These are phyloP conservation scores for Cercophora newfieldiana DNA, from an alignment of 495 filamentous ascomycete species.

Conservation along the genomic window DNA sequence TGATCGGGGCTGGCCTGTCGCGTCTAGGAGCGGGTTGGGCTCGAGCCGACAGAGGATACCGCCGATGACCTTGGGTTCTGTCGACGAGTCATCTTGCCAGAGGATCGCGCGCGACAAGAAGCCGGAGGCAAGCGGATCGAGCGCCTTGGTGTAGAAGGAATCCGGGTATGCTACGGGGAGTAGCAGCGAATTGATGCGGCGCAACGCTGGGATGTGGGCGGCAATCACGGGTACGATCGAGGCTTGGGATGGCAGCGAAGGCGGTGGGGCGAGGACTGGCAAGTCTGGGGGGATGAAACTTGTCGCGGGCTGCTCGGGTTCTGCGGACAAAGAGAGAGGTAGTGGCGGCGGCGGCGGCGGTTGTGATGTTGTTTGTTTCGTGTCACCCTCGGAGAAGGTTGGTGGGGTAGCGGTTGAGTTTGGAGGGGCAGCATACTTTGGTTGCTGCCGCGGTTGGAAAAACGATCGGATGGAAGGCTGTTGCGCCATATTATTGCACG, in stretches of 20 bases:
- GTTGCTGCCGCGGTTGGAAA: constrained; percentile 31
- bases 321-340: constrained; percentile 17
- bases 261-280: constrained; percentile 29
- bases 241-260: constrained; percentile 47
- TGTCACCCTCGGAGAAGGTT: constrained; percentile 2
- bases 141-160: constrained; percentile 77
- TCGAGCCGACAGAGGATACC: constrained; percentile 84
- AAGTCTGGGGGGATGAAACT: constrained; percentile 40
- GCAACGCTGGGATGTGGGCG: constrained; percentile 69
- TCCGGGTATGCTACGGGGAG: constrained; percentile 87
- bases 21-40: constrained; percentile 32
- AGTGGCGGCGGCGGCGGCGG: constrained; percentile 24
- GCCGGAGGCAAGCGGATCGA: constrained; percentile 64
- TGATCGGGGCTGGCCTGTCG: neutral
- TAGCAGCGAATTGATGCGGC: constrained; percentile 77
- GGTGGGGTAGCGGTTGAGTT: constrained; percentile 17
- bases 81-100: constrained; percentile 39
- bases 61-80: constrained; percentile 66
- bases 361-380: constrained; percentile 20
- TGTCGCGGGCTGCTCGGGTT: constrained; percentile 13
- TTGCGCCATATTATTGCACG: constrained; percentile 12
- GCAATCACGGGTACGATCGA: constrained; percentile 60
- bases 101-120: constrained; percentile 78
- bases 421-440: constrained; percentile 29
- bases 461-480: constrained; percentile 55